Evolutionary conservation across 2,329 filamentous ascomycete genomes (phyloP).

Genomic region (Aureobasidium vineae): DNA sequence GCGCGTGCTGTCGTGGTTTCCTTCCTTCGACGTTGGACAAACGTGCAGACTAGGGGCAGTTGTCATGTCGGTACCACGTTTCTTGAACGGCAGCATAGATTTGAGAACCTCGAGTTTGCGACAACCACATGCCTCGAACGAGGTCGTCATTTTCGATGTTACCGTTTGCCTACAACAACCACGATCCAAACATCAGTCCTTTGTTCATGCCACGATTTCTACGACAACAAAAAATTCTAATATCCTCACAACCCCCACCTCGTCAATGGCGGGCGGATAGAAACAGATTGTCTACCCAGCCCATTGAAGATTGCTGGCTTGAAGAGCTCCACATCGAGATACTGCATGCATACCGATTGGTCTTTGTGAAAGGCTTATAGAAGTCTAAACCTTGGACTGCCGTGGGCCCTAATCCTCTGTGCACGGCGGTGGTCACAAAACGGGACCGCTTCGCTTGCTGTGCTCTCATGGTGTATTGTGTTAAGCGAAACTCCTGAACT

Average conservation of each 20-base stretch:
- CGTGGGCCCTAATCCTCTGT: background rate
- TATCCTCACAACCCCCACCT: background rate
- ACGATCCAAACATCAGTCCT: background rate
- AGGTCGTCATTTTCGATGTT: constrained; percentile 14
- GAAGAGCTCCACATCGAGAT: background rate
- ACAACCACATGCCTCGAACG: background rate
- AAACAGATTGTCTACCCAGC: background rate
- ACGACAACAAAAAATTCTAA: background rate
- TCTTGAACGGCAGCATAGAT: background rate
- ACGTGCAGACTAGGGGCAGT: background rate
- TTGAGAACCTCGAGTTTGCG: background rate
- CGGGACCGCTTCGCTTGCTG: background rate
- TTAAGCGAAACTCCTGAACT: constrained; percentile 2
- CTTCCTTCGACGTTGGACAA: background rate
- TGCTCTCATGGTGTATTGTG: background rate
- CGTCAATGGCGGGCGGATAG: background rate
- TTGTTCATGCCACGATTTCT: background rate
- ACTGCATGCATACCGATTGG: background rate
- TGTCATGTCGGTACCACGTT: background rate
- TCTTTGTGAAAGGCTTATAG: background rate
- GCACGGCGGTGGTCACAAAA: background rate
- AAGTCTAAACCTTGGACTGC: background rate
- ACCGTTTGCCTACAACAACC: background rate
- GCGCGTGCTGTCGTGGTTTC: background rate
- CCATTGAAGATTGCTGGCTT: background rate